Evolutionary conservation across 768 basidiomycete species (phyloP).

Genomic region (Mycena epipterygia): DNA sequence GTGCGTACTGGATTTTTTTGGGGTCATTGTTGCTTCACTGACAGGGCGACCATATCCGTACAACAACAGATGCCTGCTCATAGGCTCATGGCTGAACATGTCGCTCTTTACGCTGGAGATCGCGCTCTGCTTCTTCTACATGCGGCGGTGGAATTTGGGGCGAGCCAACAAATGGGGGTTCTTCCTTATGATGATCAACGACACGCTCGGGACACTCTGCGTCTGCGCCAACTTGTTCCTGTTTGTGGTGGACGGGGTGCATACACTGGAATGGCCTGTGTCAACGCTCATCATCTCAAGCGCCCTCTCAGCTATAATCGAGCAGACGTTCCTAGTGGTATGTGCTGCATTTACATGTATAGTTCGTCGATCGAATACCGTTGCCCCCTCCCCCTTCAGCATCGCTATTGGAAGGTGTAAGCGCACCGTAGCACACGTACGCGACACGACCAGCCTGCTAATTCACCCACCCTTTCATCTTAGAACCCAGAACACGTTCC

Average conservation of each 20-base stretch:
- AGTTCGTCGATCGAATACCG: background rate
- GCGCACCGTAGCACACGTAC: background rate
- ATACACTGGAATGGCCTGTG: no score
- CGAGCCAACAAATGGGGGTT: background rate
- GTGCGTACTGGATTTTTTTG: background rate
- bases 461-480: background rate
- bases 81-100: conserved; percentile 21
- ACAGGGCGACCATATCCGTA: no score
- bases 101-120: conserved; percentile 19
- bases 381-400: background rate
- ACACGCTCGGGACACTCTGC: conserved; percentile 7
- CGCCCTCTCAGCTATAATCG: no score
- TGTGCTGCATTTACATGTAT: background rate
- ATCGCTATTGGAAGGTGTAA: conserved; percentile 30
- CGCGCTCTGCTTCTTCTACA: background rate
- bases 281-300: conserved; percentile 29
- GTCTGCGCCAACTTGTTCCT: conserved; percentile 2
- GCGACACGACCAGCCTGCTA: background rate
- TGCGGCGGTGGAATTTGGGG: conserved; percentile 4
- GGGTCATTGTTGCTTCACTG: no score
- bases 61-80: conserved; percentile 8
- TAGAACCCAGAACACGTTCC: background rate
- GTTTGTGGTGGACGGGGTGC: background rate
- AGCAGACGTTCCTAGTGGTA: conserved; percentile 24
- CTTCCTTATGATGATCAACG: conserved; percentile 11